Evolutionary conservation across 2,329 filamentous ascomycete species (phyloP).

Genomic region (Trichoderma afroharzianum): DNA sequence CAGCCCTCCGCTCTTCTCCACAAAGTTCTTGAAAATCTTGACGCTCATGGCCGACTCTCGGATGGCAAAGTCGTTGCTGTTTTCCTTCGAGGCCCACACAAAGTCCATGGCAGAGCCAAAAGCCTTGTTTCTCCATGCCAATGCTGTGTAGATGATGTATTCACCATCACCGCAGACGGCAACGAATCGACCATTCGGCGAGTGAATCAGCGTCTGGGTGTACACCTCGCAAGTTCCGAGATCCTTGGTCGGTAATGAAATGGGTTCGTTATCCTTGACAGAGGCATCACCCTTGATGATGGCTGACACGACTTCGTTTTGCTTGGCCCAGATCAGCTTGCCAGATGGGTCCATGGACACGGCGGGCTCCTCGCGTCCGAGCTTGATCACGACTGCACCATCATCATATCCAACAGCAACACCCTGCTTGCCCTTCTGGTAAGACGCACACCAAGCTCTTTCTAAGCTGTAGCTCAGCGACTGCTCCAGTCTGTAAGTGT

Average conservation of each 20-base stretch:
- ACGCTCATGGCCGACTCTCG: slow-evolving; percentile 91
- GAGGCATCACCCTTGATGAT: slow-evolving; percentile 85
- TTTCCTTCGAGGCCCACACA: slow-evolving; percentile 94
- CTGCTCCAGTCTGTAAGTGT: slow-evolving; percentile 94
- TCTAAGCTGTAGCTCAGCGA: slow-evolving; percentile 94
- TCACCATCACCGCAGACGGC: slow-evolving; percentile 85
- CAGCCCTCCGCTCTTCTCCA: slow-evolving; percentile 81
- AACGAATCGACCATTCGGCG: slow-evolving; percentile 90
- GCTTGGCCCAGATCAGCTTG: slow-evolving; percentile 93
- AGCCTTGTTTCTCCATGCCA: slow-evolving; percentile 95
- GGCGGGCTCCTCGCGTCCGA: slow-evolving; percentile 93
- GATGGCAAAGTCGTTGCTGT: slow-evolving; percentile 97
- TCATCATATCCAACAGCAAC: slow-evolving; percentile 97
- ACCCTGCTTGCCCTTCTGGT: slow-evolving; percentile 90
- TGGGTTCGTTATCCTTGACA: slow-evolving; percentile 83
- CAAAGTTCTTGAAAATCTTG: slow-evolving; percentile 97
- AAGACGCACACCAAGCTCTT: slow-evolving; percentile 95
- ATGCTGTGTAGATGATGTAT: slow-evolving; percentile 97
- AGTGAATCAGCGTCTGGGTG: slow-evolving; percentile 89
- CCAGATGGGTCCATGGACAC: slow-evolving; percentile 96
- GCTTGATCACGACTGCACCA: slow-evolving; percentile 94
- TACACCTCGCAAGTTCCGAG: slow-evolving; percentile 96
- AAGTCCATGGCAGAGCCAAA: slow-evolving; percentile 96
- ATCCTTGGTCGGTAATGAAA: slow-evolving; percentile 86
- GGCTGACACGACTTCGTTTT: slow-evolving; percentile 91